Percentiles rank a stretch among this genome's conserved stretches.
These are phyloP conservation scores for Irpex sp. DNA, from an alignment of 1,284 basidiomycete genomes.

Conservation along the genomic window DNA sequence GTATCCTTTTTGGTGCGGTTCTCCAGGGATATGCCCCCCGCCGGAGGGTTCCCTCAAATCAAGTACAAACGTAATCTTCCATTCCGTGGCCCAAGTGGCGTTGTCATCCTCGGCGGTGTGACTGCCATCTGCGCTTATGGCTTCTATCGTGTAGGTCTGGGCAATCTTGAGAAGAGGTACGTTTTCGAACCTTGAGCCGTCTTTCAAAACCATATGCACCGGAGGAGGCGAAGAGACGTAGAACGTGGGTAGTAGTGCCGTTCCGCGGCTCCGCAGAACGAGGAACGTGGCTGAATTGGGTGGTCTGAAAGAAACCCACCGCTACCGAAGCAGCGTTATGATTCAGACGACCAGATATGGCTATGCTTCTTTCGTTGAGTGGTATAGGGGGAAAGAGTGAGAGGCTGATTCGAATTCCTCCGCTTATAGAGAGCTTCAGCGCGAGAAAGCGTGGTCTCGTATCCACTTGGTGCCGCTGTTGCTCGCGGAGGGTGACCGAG, in stretches of 20 bases:
- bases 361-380: conserved; percentile 12
- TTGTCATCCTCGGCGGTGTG: conserved; percentile 83
- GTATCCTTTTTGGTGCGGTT: conserved; percentile 3
- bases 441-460: conserved; percentile 94
- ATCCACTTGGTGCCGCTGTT: conserved; percentile 93
- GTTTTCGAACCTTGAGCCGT: conserved; percentile 11
- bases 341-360: conserved; percentile 23
- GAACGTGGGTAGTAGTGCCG: conserved; percentile 56
- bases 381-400: conserved; percentile 14
- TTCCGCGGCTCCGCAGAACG: conserved; percentile 46
- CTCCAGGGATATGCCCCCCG: conserved; percentile 90
- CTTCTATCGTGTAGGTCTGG: conserved; percentile 89
- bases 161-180: conserved; percentile 86
- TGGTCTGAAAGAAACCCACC: conserved; percentile 58
- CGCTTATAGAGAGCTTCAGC: conserved; percentile 78
- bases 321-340: conserved; percentile 43
- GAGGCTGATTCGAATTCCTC: conserved; percentile 20
- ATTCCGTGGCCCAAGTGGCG: conserved; percentile 85
- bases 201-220: conserved; percentile 35
- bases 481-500: conserved; percentile 91
- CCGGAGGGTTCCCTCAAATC: conserved; percentile 90
- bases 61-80: conserved; percentile 98
- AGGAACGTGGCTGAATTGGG: conserved; percentile 49
- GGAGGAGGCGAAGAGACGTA: conserved; percentile 39
- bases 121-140: conserved; percentile 87